phyloP scores from a whole-genome alignment of 202 grass and related monocot genomes.

The Digitaria exilis region DNA sequence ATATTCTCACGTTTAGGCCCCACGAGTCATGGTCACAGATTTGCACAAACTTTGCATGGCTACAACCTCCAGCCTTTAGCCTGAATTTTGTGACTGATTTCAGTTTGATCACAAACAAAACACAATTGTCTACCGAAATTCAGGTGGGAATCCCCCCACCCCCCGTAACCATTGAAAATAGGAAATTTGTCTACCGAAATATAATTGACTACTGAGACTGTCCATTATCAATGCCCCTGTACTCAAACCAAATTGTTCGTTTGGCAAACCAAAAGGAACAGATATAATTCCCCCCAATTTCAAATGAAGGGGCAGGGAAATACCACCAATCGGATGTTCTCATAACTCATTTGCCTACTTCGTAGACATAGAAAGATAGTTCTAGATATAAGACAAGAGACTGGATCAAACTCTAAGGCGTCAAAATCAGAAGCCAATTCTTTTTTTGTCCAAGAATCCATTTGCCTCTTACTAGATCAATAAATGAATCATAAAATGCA shows the following conservation, averaged over 20 bases:
- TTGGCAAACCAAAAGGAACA: background rate
- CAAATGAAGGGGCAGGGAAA: too few relatives aligned
- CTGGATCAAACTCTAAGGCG: background rate
- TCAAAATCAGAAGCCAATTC: background rate
- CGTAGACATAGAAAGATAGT: background rate
- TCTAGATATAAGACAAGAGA: background rate
- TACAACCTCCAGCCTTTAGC: background rate
- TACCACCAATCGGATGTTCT: too few relatives aligned
- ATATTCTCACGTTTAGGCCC: background rate
- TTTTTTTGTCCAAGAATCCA: slow-evolving; percentile 5
- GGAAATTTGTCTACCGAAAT: too few relatives aligned
- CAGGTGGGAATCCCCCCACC: too few relatives aligned
- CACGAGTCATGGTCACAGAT: background rate
- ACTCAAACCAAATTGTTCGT: background rate
- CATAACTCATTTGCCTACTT: too few relatives aligned
- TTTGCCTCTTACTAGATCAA: slow-evolving; percentile 25
- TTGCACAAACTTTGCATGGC: background rate
- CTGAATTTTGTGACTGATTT: background rate
- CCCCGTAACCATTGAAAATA: too few relatives aligned
- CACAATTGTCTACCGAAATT: background rate
- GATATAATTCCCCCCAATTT: background rate
- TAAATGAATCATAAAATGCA: background rate
- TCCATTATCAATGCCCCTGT: background rate
- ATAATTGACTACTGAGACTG: too few relatives aligned
- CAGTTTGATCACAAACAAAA: background rate